These are phyloP conservation scores for Fraxinus pennsylvanica DNA, from an alignment of 257 asterid species.

Conservation along the genomic window DNA sequence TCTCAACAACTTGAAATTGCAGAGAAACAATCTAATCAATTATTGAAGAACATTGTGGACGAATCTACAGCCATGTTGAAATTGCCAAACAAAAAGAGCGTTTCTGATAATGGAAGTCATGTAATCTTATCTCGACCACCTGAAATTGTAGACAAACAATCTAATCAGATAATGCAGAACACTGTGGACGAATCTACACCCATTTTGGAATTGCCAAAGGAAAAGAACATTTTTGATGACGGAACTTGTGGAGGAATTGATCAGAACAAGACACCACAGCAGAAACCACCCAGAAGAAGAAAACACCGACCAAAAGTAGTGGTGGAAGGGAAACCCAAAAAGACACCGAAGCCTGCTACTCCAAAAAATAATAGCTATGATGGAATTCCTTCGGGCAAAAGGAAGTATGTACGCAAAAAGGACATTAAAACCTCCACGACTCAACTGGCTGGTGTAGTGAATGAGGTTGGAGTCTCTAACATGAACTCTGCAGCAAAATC, in stretches of 20 bases:
- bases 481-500: slow-evolving; percentile 43
- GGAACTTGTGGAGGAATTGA: slow-evolving; percentile 50
- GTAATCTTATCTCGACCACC: slow-evolving; percentile 28
- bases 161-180: slow-evolving; percentile 29
- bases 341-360: slow-evolving; percentile 53
- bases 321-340: slow-evolving; percentile 70
- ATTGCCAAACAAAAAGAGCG: slow-evolving; percentile 32
- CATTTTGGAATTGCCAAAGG: slow-evolving; percentile 22
- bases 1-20: slow-evolving; percentile 33
- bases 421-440: slow-evolving; percentile 37
- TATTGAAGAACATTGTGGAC: slow-evolving; percentile 28
- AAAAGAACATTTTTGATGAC: slow-evolving; percentile 30
- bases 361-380: slow-evolving; percentile 28
- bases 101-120: slow-evolving; percentile 28
- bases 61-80: slow-evolving; percentile 21
- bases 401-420: slow-evolving; percentile 62
- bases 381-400: slow-evolving; percentile 49
- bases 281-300: slow-evolving; percentile 64
- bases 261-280: slow-evolving; percentile 70
- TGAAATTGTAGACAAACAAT: slow-evolving; percentile 32
- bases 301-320: slow-evolving; percentile 91
- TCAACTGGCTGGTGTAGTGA: slow-evolving; percentile 31
- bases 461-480: slow-evolving; percentile 35
- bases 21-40: slow-evolving; percentile 32
- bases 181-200: slow-evolving; percentile 32